Conservation (phyloP, 257 asterid species). For the Echium plantagineum region DNA sequence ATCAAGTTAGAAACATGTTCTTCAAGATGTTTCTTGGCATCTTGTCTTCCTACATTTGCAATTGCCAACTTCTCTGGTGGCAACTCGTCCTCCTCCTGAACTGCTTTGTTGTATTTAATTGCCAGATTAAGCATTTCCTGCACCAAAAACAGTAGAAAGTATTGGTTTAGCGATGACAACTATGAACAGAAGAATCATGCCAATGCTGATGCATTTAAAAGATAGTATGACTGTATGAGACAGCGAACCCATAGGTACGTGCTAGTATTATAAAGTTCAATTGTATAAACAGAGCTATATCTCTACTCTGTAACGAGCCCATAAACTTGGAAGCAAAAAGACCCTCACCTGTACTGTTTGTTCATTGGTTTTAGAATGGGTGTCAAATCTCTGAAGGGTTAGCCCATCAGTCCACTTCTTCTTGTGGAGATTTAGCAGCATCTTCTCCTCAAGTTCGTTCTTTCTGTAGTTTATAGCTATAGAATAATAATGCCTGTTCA, state of each 20-base stretch:
- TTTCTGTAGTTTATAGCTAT: constrained; percentile 91
- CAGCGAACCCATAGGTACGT: no score
- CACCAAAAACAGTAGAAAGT: not conserved
- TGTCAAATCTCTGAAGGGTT: constrained; percentile 77
- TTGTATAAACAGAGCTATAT: no score
- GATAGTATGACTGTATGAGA: no score
- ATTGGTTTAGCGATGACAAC: no score
- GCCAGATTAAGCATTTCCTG: constrained; percentile 92
- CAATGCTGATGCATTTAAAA: no score
- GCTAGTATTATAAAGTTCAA: no score
- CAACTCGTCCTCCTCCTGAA: constrained; percentile 91
- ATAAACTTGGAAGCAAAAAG: not conserved
- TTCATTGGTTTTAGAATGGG: constrained; percentile 93
- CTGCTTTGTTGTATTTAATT: constrained; percentile 84
- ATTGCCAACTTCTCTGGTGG: constrained; percentile 86
- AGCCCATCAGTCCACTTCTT: constrained; percentile 95
- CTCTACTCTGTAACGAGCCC: not conserved
- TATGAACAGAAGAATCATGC: no score
- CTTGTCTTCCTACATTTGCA: constrained; percentile 94
- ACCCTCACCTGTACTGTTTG: constrained; percentile 71
- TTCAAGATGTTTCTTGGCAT: constrained; percentile 93
- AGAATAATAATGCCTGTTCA: constrained; percentile 94
- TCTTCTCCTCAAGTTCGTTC: constrained; percentile 98
- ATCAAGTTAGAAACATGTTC: constrained; percentile 87
- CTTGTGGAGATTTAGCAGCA: constrained; percentile 90